Evolutionary conservation across 257 asterid species (phyloP).

Genomic region (Scutellaria galericulata): DNA sequence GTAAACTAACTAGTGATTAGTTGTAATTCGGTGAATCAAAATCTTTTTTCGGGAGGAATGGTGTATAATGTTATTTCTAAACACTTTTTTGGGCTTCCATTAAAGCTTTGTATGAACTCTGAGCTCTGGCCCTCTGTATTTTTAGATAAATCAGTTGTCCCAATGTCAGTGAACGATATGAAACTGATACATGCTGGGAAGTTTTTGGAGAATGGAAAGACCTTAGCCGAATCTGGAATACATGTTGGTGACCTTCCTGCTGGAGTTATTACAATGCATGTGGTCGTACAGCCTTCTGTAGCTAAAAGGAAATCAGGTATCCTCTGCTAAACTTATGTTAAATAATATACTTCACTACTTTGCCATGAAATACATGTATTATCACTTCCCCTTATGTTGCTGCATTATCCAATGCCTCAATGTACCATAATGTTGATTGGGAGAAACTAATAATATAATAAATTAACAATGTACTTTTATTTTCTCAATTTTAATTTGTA

Average conservation of each 20-base stretch:
- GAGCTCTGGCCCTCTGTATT: constrained; percentile 10
- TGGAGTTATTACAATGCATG: constrained; percentile 58
- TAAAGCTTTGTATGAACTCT: background rate
- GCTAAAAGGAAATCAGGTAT: constrained; percentile 48
- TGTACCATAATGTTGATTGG: too few relatives aligned
- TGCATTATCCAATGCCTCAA: background rate
- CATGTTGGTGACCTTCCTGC: constrained; percentile 48
- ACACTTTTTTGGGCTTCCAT: background rate
- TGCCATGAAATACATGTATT: background rate
- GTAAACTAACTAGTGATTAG: too few relatives aligned
- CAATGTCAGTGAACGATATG: constrained; percentile 53
- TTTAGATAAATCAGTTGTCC: constrained; percentile 49
- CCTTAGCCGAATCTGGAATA: constrained; percentile 52
- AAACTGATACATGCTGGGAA: constrained; percentile 59
- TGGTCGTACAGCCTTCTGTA: constrained; percentile 57
- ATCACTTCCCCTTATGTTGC: constrained; percentile 13
- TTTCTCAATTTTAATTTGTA: background rate
- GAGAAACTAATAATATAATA: too few relatives aligned
- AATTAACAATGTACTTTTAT: too few relatives aligned
- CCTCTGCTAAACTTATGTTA: background rate
- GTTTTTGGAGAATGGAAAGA: constrained; percentile 53
- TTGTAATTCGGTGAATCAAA: too few relatives aligned
- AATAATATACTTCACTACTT: background rate
- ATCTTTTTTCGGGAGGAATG: background rate
- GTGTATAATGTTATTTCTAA: background rate